These are phyloP conservation scores for Apiospora arundinis DNA, from an alignment of 2,329 filamentous ascomycete species.

Conservation along the genomic window DNA sequence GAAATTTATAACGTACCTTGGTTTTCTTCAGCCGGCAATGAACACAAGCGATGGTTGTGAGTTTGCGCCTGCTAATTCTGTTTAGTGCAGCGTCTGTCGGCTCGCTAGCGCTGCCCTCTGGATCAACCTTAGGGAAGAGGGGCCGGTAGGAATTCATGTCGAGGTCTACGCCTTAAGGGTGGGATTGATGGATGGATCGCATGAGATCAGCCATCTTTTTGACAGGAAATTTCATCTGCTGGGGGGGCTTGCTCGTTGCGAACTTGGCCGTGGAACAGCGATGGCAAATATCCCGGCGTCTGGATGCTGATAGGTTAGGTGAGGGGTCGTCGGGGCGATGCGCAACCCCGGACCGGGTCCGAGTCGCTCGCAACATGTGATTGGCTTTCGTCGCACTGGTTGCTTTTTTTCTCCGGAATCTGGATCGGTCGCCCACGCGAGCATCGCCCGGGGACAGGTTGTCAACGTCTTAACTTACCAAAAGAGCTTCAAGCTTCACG, in stretches of 20 bases:
- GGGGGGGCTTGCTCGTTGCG: neutral
- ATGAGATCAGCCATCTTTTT: neutral
- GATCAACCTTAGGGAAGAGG: neutral
- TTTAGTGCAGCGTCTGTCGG: neutral
- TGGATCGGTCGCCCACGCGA: neutral
- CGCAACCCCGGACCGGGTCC: neutral
- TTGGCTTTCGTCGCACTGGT: neutral
- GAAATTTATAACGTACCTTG: neutral
- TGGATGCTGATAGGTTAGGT: neutral
- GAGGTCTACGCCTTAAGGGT: neutral
- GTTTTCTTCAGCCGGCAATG: neutral
- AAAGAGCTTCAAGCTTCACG: too few relatives aligned
- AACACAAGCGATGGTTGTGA: neutral
- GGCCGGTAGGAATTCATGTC: constrained; percentile 1
- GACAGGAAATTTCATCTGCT: neutral
- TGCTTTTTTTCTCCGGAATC: neutral
- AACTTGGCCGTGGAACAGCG: neutral
- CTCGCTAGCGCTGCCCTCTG: neutral
- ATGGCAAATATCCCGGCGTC: neutral
- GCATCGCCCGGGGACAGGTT: neutral
- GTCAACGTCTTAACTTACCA: neutral
- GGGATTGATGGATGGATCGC: neutral
- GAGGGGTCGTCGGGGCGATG: constrained; percentile 3
- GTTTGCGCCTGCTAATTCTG: neutral
- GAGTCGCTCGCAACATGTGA: neutral